A percentile compares a stretch with the other conserved stretches of the same genome.
Evolutionary conservation across 2,329 filamentous ascomycete species (phyloP).

Genomic region (Penicillium sp.): DNA sequence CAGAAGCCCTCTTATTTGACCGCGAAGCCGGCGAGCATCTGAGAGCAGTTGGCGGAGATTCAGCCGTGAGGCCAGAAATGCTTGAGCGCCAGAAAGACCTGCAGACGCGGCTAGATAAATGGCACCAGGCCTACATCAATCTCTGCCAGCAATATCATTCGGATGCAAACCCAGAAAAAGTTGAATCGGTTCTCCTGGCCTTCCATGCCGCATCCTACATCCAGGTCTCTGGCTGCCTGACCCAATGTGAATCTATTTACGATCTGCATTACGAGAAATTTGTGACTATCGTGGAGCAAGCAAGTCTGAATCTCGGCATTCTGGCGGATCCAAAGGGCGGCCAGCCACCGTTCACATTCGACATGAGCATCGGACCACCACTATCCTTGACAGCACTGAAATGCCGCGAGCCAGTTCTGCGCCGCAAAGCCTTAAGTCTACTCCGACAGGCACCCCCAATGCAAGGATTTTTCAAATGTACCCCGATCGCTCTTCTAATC

Average conservation of each 20-base stretch:
- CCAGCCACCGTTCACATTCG: conserved; percentile 30
- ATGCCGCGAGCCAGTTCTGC: conserved; percentile 29
- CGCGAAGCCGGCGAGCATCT: conserved; percentile 13
- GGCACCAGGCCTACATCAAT: conserved; percentile 9
- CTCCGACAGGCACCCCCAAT: conserved; percentile 21
- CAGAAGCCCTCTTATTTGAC: conserved; percentile 13
- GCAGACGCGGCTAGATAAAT: conserved; percentile 3
- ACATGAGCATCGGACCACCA: conserved; percentile 26
- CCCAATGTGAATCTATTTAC: conserved; percentile 11
- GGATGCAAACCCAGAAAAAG: background rate
- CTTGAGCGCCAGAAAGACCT: conserved; percentile 4
- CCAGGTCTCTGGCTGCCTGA: conserved; percentile 13
- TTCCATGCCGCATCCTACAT: conserved; percentile 12
- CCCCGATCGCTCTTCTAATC: conserved; percentile 12
- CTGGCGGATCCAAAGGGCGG: conserved; percentile 20
- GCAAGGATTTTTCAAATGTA: conserved; percentile 26
- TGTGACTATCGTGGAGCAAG: conserved; percentile 8
- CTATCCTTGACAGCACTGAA: conserved; percentile 30
- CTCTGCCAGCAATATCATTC: conserved; percentile 2
- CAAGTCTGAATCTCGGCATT: background rate
- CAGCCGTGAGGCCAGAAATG: conserved; percentile 5
- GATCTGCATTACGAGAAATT: conserved; percentile 15
- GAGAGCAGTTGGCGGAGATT: conserved; percentile 1
- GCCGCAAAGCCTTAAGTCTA: conserved; percentile 27
- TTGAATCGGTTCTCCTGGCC: conserved; percentile 10